Conservation (phyloP, 805 yeast species). For the Saturnispora mendoncae region DNA sequence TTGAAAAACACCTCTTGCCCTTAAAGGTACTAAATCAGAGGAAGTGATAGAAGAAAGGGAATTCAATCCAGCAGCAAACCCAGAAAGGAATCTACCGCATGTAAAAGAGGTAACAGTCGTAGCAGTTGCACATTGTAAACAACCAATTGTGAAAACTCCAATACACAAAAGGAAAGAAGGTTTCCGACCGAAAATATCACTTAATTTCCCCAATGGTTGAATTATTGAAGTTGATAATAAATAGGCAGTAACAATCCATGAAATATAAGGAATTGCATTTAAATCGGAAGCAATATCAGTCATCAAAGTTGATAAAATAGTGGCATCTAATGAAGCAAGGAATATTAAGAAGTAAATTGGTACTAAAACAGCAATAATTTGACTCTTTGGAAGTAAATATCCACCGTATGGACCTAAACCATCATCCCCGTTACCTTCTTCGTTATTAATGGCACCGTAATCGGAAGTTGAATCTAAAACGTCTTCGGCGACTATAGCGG, state of each 20-base stretch:
- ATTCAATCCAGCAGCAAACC: constrained; percentile 86
- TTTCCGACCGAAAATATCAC: constrained; percentile 66
- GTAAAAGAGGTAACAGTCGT: constrained; percentile 40
- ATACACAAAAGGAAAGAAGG: constrained; percentile 43
- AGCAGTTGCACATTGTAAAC: constrained; percentile 46
- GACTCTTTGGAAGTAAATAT: constrained; percentile 23
- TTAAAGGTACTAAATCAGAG: constrained; percentile 71
- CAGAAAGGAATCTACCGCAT: constrained; percentile 60
- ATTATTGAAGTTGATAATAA: constrained; percentile 60
- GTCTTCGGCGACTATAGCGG: constrained; percentile 25
- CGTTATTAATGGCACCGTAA: constrained; percentile 10
- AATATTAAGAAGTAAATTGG: constrained; percentile 42
- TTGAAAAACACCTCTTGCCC: constrained; percentile 77
- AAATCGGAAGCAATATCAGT: constrained; percentile 63
- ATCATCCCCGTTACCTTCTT: neutral
- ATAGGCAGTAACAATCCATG: constrained; percentile 72
- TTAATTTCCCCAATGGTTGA: constrained; percentile 65
- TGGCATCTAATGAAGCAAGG: constrained; percentile 58
- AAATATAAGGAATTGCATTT: constrained; percentile 49
- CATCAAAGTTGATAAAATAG: constrained; percentile 58
- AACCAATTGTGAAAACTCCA: constrained; percentile 47
- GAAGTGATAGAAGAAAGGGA: constrained; percentile 69
- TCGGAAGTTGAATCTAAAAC: constrained; percentile 17
- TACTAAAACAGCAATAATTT: constrained; percentile 29
- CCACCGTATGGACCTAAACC: constrained; percentile 13